Evolutionary conservation across 2,329 filamentous ascomycete genomes (phyloP).

Genomic region (Sporothrix curviconia): DNA sequence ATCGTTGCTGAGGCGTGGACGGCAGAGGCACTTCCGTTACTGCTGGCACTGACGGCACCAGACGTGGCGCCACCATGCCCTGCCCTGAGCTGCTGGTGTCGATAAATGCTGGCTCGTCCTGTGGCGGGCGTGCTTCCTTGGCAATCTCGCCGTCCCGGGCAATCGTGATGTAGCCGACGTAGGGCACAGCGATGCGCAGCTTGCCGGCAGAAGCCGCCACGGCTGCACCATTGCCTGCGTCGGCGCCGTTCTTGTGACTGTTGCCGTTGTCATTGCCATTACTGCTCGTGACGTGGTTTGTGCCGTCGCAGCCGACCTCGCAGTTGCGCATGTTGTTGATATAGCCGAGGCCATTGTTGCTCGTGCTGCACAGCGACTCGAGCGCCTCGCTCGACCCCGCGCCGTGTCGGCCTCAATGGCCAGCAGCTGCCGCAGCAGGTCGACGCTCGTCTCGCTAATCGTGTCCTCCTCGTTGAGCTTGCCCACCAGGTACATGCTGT

Average conservation of each 20-base stretch:
- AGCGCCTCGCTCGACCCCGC: constrained; percentile 11
- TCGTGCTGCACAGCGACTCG: not conserved
- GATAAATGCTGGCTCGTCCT: too few relatives aligned
- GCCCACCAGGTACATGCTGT: constrained; percentile 28
- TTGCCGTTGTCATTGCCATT: not conserved
- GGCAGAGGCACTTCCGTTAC: too few relatives aligned
- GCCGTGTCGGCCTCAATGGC: constrained; percentile 28
- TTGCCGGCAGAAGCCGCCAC: not conserved
- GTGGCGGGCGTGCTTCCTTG: constrained; percentile 5
- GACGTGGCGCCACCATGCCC: not conserved
- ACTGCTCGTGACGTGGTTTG: too few relatives aligned
- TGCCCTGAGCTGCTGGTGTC: not conserved
- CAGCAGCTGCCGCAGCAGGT: constrained; percentile 27
- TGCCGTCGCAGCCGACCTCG: not conserved
- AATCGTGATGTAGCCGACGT: constrained; percentile 36
- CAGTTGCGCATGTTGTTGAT: not conserved
- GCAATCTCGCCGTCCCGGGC: constrained; percentile 15
- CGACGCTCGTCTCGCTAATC: constrained; percentile 27
- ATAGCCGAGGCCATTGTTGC: not conserved
- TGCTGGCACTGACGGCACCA: not conserved
- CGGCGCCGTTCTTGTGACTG: not conserved
- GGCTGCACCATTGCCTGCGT: not conserved
- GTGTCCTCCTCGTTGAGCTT: constrained; percentile 25
- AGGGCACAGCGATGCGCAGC: constrained; percentile 35
- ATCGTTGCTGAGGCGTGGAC: not conserved